These are phyloP conservation scores for Hypoxylon cercidicola DNA, from an alignment of 495 filamentous ascomycete species.

Conservation along the genomic window DNA sequence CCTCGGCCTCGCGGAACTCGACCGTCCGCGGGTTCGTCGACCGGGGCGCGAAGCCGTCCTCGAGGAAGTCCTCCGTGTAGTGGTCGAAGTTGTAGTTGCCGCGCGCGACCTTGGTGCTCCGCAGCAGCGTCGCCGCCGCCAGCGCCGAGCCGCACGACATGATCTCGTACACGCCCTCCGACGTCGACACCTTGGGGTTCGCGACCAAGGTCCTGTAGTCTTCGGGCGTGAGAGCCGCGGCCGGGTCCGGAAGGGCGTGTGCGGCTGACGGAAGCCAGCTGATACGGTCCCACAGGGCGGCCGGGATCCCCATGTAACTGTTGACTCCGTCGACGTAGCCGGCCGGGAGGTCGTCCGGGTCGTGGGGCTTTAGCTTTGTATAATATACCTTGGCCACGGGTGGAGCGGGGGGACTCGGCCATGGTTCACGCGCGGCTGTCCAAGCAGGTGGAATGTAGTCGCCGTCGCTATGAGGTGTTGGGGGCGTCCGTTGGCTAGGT, in stretches of 20 bases:
- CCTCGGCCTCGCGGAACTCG: slow-evolving; percentile 57
- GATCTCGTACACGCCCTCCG: slow-evolving; percentile 11
- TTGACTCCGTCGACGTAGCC: slow-evolving; percentile 6
- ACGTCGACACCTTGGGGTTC: neutral
- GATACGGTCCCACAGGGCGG: slow-evolving; percentile 17
- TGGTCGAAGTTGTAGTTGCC: slow-evolving; percentile 34
- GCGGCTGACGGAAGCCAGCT: slow-evolving; percentile 18
- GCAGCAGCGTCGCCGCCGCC: slow-evolving; percentile 10
- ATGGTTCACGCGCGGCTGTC: too few species aligned
- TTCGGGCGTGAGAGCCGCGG: too few species aligned
- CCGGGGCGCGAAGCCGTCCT: neutral
- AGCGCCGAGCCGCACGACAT: slow-evolving; percentile 18
- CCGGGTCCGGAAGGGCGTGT: neutral
- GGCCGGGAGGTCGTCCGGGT: neutral
- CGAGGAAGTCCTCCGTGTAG: slow-evolving; percentile 7
- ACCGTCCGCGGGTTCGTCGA: slow-evolving; percentile 39
- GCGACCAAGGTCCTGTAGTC: too few species aligned
- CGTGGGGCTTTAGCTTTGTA: slow-evolving; percentile 31
- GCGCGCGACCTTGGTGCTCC: neutral
- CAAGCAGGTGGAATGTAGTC: too few species aligned
- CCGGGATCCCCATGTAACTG: neutral
- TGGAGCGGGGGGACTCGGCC: too few species aligned
- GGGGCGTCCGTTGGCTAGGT: too few species aligned
- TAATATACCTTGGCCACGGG: too few species aligned
- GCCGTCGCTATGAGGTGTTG: too few species aligned